phyloP scores from a whole-genome alignment of 2,329 filamentous ascomycete genomes.

The Exophiala alcalophila region DNA sequence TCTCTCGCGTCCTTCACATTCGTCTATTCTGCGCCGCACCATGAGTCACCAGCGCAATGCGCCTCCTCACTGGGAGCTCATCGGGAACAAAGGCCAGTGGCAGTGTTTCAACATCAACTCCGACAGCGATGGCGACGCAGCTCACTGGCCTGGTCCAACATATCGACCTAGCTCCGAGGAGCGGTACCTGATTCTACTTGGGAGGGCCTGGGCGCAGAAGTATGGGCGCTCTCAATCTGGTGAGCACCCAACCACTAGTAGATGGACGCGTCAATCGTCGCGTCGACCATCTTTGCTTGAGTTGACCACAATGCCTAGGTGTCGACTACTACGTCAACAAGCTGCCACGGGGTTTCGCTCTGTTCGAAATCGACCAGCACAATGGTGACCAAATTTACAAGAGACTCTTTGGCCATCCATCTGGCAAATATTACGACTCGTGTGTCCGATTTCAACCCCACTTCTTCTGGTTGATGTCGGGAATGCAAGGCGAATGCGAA shows the following conservation, averaged over 20 bases:
- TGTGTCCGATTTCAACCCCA: conserved; percentile 55
- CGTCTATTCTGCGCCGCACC: background rate
- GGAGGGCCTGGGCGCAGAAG: conserved; percentile 47
- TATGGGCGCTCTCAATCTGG: no score
- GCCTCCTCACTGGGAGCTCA: conserved; percentile 8
- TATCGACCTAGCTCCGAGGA: conserved; percentile 41
- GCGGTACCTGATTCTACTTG: conserved; percentile 49
- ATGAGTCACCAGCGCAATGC: background rate
- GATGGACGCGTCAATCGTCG: no score
- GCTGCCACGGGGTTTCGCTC: conserved; percentile 54
- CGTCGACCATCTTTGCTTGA: no score
- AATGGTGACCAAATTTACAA: conserved; percentile 47
- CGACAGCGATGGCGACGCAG: conserved; percentile 40
- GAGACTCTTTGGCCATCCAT: conserved; percentile 58
- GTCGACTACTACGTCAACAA: conserved; percentile 51
- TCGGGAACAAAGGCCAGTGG: conserved; percentile 20
- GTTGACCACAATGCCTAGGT: conserved; percentile 33
- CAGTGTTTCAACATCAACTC: conserved; percentile 16
- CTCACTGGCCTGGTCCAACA: conserved; percentile 37
- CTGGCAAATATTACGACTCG: conserved; percentile 52
- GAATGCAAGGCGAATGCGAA: conserved; percentile 44
- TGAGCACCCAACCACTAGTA: no score
- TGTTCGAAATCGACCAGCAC: conserved; percentile 50
- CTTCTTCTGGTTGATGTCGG: conserved; percentile 56
- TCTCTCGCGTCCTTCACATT: no score